Evolutionary conservation across 2,329 filamentous ascomycete genomes (phyloP).

Genomic region (Pseudofabraea citricarpa): DNA sequence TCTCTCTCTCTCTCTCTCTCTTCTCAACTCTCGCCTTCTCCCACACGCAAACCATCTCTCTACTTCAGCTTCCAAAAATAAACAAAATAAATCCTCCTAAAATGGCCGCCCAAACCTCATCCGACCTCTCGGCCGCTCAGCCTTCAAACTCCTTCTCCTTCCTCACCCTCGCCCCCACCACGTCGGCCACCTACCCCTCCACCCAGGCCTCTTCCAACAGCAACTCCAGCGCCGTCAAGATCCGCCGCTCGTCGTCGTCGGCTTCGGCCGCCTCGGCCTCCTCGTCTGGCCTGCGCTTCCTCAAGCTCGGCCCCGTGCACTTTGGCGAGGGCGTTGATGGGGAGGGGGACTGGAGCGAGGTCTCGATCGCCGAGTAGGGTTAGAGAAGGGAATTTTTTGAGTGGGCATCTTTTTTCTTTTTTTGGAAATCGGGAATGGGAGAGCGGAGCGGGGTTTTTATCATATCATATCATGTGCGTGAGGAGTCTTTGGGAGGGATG

Average conservation of each 20-base stretch:
- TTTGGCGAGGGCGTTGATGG: constrained; percentile 13
- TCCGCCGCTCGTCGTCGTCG: constrained; percentile 1
- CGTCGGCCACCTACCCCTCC: constrained; percentile 19
- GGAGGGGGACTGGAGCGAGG: constrained; percentile 23
- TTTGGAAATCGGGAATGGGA: too few relatives aligned
- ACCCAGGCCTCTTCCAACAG: not conserved
- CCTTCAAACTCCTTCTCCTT: constrained; percentile 21
- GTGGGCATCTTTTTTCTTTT: too few relatives aligned
- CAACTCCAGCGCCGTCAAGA: not conserved
- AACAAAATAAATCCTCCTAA: not conserved
- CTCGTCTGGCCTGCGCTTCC: constrained; percentile 12
- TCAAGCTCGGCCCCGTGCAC: constrained; percentile 24
- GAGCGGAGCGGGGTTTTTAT: too few relatives aligned
- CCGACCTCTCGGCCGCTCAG: constrained; percentile 1
- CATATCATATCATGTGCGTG: too few relatives aligned
- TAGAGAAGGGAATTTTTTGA: too few relatives aligned
- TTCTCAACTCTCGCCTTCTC: not conserved
- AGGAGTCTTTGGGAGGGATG: too few relatives aligned
- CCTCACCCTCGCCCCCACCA: constrained; percentile 23
- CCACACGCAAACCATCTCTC: not conserved
- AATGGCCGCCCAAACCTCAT: constrained; percentile 12
- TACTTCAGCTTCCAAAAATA: not conserved
- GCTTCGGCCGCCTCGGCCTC: constrained; percentile 2
- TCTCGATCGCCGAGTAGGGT: constrained; percentile 12
- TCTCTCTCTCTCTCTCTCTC: not conserved